Evolutionary conservation across 345 rosid genomes (phyloP).

Genomic region (Lepidium sativum): DNA sequence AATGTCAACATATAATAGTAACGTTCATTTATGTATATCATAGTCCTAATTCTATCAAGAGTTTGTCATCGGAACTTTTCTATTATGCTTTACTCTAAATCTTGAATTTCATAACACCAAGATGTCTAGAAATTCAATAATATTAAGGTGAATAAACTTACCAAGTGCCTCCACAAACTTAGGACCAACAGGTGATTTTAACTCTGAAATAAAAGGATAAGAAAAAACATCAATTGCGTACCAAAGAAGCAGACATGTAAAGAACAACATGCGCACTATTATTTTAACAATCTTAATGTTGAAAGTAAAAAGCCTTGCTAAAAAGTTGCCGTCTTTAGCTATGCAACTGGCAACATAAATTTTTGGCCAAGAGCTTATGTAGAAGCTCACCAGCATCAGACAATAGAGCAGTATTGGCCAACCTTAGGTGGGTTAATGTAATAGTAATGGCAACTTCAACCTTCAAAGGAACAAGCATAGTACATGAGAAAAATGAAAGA

Average conservation of each 20-base stretch:
- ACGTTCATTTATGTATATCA: not conserved
- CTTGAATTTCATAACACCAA: not conserved
- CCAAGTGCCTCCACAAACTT: constrained; percentile 82
- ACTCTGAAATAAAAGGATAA: constrained; percentile 41
- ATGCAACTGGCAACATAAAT: not conserved
- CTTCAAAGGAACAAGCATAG: constrained; percentile 34
- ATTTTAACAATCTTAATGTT: not conserved
- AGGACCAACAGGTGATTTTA: constrained; percentile 78
- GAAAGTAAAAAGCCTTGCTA: not conserved
- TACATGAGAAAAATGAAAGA: constrained; percentile 11
- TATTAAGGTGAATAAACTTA: constrained; percentile 31
- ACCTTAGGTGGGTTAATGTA: constrained; percentile 69
- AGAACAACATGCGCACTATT: not conserved
- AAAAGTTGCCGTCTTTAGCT: not conserved
- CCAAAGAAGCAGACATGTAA: not conserved
- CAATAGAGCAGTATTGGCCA: constrained; percentile 52
- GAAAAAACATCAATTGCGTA: not conserved
- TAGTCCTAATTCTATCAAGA: not conserved
- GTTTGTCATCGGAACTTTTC: not conserved
- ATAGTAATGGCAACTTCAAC: constrained; percentile 85
- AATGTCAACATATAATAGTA: not conserved
- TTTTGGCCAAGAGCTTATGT: not conserved
- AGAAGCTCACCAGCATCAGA: constrained; percentile 55
- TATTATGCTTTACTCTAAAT: not conserved
- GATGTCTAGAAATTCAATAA: not conserved